A percentile compares a stretch with the other conserved stretches of the same genome.
Conservation (phyloP, 805 yeast genomes). For the Candida coleopterorum region DNA sequence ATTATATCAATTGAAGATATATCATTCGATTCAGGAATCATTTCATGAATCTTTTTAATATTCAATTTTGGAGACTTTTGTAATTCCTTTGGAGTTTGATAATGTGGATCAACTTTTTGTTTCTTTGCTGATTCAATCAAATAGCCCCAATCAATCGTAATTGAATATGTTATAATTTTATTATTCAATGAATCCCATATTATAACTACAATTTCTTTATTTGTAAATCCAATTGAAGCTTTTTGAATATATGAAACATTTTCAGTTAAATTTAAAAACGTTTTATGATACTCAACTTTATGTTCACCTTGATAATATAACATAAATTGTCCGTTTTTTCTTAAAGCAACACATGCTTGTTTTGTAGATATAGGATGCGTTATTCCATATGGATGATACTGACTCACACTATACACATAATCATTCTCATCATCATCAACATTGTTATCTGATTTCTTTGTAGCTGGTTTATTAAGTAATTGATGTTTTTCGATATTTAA, state of each 20-base stretch:
- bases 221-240: constrained; percentile 54
- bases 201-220: constrained; percentile 41
- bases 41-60: constrained; percentile 28
- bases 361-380: constrained; percentile 65
- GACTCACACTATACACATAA: constrained; percentile 55
- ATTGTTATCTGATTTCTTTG: no score
- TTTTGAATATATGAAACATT: constrained; percentile 16
- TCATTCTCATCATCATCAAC: constrained; percentile 16
- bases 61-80: constrained; percentile 38
- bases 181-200: constrained; percentile 34
- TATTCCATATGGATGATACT: constrained; percentile 55
- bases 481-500: constrained; percentile 66
- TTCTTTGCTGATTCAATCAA: constrained; percentile 43
- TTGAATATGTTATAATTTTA: constrained; percentile 36
- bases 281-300: constrained; percentile 51
- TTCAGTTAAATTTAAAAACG: constrained; percentile 25
- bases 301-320: constrained; percentile 64
- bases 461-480: constrained; percentile 56
- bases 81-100: constrained; percentile 43
- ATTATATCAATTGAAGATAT: constrained; percentile 35
- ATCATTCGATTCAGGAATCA: constrained; percentile 20
- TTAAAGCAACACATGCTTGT: constrained; percentile 64
- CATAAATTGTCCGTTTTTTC: constrained; percentile 57
- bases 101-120: constrained; percentile 44
- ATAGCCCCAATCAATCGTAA: constrained; percentile 54